Conservation (phyloP, 768 basidiomycete genomes). For the Trametes villosa region DNA sequence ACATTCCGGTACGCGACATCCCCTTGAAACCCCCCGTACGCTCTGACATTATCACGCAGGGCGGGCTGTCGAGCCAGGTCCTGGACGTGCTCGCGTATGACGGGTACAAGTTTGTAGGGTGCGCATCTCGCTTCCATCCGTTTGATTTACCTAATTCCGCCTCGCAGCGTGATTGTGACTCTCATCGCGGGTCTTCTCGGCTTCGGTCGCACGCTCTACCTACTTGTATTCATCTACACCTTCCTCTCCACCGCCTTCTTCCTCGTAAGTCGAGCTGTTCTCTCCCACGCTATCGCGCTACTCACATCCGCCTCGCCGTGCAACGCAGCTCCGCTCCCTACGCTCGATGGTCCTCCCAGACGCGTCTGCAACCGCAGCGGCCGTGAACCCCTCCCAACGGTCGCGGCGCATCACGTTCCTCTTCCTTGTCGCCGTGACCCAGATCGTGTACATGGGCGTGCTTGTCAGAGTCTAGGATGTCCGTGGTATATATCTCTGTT, state of each 20-base stretch:
- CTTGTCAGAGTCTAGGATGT: conserved; percentile 63
- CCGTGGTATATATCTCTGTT: not conserved
- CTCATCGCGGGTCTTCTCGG: conserved; percentile 73
- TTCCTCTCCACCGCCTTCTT: conserved; percentile 94
- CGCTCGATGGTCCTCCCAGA: conserved; percentile 92
- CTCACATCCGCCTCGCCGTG: not conserved
- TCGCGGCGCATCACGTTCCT: conserved; percentile 88
- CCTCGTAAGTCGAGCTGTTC: conserved; percentile 57
- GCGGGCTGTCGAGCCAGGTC: conserved; percentile 56
- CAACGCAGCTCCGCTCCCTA: conserved; percentile 79
- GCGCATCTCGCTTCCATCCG: conserved; percentile 30
- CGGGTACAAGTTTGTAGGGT: conserved; percentile 99
- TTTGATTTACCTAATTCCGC: not conserved
- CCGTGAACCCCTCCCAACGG: conserved; percentile 78
- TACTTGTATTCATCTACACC: conserved; percentile 77
- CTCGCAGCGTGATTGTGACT: conserved; percentile 76
- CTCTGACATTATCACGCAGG: conserved; percentile 39
- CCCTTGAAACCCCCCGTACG: not conserved
- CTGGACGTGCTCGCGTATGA: conserved; percentile 90
- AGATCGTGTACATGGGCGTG: conserved; percentile 86
- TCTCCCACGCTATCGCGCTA: not conserved
- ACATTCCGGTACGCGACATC: conserved; percentile 51
- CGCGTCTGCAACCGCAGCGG: conserved; percentile 57
- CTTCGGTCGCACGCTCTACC: conserved; percentile 64
- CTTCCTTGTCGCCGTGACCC: conserved; percentile 81